These are phyloP conservation scores for Sinapis alba DNA, from an alignment of 441 rosid species.

Conservation along the genomic window DNA sequence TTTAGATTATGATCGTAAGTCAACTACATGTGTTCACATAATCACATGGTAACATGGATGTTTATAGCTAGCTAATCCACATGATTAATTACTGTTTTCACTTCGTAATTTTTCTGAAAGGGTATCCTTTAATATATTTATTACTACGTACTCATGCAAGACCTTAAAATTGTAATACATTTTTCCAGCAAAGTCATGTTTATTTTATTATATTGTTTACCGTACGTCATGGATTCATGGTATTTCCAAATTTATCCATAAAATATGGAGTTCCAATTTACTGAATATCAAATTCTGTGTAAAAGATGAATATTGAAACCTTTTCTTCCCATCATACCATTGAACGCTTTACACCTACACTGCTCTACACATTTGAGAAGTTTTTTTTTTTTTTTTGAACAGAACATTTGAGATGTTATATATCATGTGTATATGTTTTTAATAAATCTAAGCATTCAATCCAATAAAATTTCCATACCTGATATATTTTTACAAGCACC, in stretches of 20 bases:
- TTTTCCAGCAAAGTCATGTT: not conserved
- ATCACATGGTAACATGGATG: conserved; percentile 30
- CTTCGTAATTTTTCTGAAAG: not conserved
- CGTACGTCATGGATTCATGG: conserved; percentile 1
- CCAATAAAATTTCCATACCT: not conserved
- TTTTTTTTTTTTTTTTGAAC: no score
- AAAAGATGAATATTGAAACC: not conserved
- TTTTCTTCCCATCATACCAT: not conserved
- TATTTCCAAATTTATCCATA: not conserved
- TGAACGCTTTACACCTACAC: not conserved
- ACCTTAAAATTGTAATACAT: not conserved
- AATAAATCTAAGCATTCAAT: no score
- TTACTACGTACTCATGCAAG: not conserved
- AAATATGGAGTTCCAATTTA: not conserved
- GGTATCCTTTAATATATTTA: not conserved
- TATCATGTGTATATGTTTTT: no score
- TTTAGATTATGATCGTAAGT: conserved; percentile 6
- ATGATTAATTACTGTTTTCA: not conserved
- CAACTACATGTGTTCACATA: conserved; percentile 26
- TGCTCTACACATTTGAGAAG: not conserved
- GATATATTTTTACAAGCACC: not conserved
- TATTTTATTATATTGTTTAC: not conserved
- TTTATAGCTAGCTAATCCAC: conserved; percentile 19
- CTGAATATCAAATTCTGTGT: not conserved
- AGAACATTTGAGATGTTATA: not conserved